Evolutionary conservation across 2,329 filamentous ascomycete genomes (phyloP), one percentile per base, ranked within the genome.

Genomic region (Aureobasidium leucospermi): DNA sequence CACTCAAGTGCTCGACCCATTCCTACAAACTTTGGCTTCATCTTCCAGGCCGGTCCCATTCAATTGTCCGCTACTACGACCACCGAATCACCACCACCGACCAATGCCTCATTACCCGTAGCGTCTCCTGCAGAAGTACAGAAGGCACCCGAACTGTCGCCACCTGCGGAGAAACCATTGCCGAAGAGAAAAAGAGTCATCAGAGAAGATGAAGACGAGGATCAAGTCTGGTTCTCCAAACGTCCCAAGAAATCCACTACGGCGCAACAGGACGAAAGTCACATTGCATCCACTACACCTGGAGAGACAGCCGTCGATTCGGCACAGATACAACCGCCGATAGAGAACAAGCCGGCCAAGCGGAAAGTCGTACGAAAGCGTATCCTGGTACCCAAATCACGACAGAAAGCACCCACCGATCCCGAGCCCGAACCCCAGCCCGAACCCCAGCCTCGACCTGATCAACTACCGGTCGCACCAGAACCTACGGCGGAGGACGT

Each of bases 11-110:
- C 47, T 28, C 58, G 58, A 29, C n/a, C 47, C 23, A 59, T 59
- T 41, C 19, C 47, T 23, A 45, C 47, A 41, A 59, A 46, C 23
- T 59, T 59, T 39, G 58, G 47, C 8, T 59, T 59, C 32, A 19
- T 59, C 3, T 59, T 59, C 32, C 28, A 59, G 1, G 58, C 58
- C 11, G 58, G 58, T 11, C 48, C 58, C 2, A 52, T 52, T 3
- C 47, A 52, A n/a, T 19, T 59, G 13, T 16, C 56, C 9, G 41
- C 31, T 16, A 32, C 16, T 6, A 19, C 28, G 4, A 4, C 29
- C 3, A 8, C 28, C 23, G 29, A 49, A 4, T 19, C 42, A 11
- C 9, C 53, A 36, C 3, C 16, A 3, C 6, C 53, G 8, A 4
- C 15, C 36, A 23, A 36, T 9, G 32, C 43, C 6, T 23, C 16